A percentile compares a stretch with the other conserved stretches of the same genome.
Evolutionary conservation across 306 rosid genomes (phyloP).

Genomic region (Nissolia schottii): DNA sequence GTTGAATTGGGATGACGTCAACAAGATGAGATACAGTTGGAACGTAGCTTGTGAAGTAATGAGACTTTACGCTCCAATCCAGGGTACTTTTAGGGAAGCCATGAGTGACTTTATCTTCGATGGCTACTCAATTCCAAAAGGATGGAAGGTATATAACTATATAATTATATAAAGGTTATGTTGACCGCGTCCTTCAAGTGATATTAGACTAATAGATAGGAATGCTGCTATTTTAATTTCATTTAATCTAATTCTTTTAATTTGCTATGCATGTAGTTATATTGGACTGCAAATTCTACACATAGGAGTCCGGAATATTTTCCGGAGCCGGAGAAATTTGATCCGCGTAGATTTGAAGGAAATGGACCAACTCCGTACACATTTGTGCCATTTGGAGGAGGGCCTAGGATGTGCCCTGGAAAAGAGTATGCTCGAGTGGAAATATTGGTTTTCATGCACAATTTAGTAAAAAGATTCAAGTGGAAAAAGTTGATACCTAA

Average conservation of each 20-base stretch:
- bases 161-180: too few species aligned
- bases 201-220: too few species aligned
- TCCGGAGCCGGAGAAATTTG: slow-evolving; percentile 49
- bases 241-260: too few species aligned
- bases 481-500: slow-evolving; percentile 46
- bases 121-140: slow-evolving; percentile 66
- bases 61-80: slow-evolving; percentile 65
- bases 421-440: slow-evolving; percentile 68
- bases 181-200: too few species aligned
- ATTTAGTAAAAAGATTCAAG: slow-evolving; percentile 50
- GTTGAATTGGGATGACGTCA: too few species aligned
- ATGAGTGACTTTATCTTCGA: slow-evolving; percentile 50
- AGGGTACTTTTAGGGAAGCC: slow-evolving; percentile 64
- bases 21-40: too few species aligned
- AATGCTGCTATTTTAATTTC: too few species aligned
- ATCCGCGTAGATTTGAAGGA: too few species aligned
- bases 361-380: slow-evolving; percentile 66
- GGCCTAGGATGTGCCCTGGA: slow-evolving; percentile 80
- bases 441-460: slow-evolving; percentile 62
- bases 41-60: too few species aligned
- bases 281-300: slow-evolving; percentile 52
- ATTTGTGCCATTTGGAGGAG: slow-evolving; percentile 71
- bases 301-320: slow-evolving; percentile 42
- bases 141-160: too few species aligned
- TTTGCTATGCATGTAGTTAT: too few species aligned